Evolutionary conservation across 2,329 filamentous ascomycete genomes (phyloP), one percentile per base, ranked within the genome.

Genomic region (Gremmenia infestans): DNA sequence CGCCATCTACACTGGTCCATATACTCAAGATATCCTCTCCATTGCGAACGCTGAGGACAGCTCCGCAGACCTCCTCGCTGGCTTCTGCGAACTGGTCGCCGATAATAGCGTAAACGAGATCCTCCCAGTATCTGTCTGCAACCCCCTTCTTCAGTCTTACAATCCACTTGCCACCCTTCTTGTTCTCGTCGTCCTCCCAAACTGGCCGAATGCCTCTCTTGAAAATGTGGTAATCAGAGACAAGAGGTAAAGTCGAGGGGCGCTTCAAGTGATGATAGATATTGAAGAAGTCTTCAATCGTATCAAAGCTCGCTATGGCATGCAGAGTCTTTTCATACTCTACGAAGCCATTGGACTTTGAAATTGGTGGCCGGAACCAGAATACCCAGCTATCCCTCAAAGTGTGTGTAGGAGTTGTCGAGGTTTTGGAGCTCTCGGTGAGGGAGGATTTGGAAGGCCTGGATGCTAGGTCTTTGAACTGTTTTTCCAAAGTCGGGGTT

Each of bases 161-260:
- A 63, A 97, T 92, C 93, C 93, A 99, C 76, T 99, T 99, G 51
- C 94, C 94, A 53, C 94, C 94, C 64, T 86, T 88, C 73, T 91
- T 94, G 76, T 99, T 99, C 71, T 95, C 91, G 48, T 96, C 91
- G 66, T 99, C 94, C 73, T 99, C 94, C 94, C 94, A 99, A 65
- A 99, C 94, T 22, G 94, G 94, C 58, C 94, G 86, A 59, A 99
- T 92, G 53, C 92, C 93, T 70, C 94, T 91, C 74, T 94, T 96
- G 79, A 99, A 99, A 58, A 99, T 87, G 72, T 99, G 94, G 71
- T 97, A 99, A 74, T 99, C 94, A 23, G 92, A 97, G 32, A 97
- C 93, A 4, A 93, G 86, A 6, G 93, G 93, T 56, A 99, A 79
- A 36, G 81, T 78, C 37, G 92, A 97, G 2, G 95, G 94, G 28